Evolutionary conservation across 345 rosid genomes (phyloP).

Genomic region (Eucalyptus shirleyi): DNA sequence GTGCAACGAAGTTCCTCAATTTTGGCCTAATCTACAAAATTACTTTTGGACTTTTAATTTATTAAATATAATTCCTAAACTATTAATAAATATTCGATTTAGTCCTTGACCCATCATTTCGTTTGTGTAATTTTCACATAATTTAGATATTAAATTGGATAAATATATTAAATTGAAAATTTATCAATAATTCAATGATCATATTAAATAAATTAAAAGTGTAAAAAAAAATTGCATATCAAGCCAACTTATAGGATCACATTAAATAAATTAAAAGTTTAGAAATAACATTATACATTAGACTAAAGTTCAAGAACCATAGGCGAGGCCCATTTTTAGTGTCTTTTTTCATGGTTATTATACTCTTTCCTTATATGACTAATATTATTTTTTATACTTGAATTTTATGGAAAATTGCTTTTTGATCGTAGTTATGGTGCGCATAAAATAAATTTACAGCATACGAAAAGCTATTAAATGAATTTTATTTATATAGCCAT

Average conservation of each 20-base stretch:
- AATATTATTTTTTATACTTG: background rate
- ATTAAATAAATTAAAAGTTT: too few species aligned
- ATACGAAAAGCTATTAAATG: too few species aligned
- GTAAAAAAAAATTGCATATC: background rate
- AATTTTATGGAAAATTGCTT: too few species aligned
- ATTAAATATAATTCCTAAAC: rapidly evolving
- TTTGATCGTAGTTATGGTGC: background rate
- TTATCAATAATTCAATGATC: rapidly evolving
- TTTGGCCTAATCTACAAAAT: background rate
- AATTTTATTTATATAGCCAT: background rate
- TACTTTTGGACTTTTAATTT: background rate
- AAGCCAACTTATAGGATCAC: rapidly evolving
- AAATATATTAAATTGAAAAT: too few species aligned
- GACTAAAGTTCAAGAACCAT: rapidly evolving
- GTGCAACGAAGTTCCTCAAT: rapidly evolving
- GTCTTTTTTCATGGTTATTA: background rate
- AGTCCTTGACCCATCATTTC: rapidly evolving
- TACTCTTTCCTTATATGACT: too few species aligned
- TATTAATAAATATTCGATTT: too few species aligned
- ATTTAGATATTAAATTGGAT: too few species aligned
- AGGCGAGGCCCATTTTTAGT: background rate
- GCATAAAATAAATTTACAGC: background rate
- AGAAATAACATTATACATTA: too few species aligned
- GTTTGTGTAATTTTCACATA: background rate
- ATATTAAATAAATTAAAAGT: background rate